Evolutionary conservation across 2,329 filamentous ascomycete species (phyloP), one percentile per base, ranked within the genome.

Genomic region (Colletotrichum sp.): DNA sequence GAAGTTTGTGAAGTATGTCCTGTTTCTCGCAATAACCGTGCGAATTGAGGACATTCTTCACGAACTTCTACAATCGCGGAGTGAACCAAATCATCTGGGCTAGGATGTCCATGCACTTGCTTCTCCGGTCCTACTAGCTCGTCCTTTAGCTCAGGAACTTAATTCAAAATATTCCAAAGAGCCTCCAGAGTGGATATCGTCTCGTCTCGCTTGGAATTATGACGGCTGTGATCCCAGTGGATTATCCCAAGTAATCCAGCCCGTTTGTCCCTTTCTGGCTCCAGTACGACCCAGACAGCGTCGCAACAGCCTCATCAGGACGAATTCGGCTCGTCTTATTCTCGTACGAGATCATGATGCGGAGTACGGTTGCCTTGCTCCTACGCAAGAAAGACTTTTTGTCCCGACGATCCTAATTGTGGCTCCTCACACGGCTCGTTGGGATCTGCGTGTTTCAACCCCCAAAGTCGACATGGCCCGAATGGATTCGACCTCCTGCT

Each of bases 401-500:
- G 44, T 52, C 44, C 30, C 12, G 74, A 32, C 30, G 64, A 76
- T 76, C 74, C 57, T 49, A 76, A 76, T 76, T 26, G 64, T 59
- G 44, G 64, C 18, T 32, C 44, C 34, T 18, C 59, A 10, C 59
- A 10, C n/a, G 18, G 28, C 24, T 26, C 72, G 59, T 30, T 15
- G 13, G 21, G 65, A 74, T 76, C 74, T 32, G 71, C 74, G 21
- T 21, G 74, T 76, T 74, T 76, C 74, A 74, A 76, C 12, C 69
- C 72, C 57, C 63, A 64, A 68, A 59, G 28, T 49, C 26, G 34
- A 55, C 49, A 39, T 39, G 44, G 44, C 44, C 59, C 62, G 59
- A 59, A 30, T 26, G 24, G 18, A 28, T 18, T 30, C 21, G 9
- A 18, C 13, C 28, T 49, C 16, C 30, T 39, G 16, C 63, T 73